Evolutionary conservation across 2,329 filamentous ascomycete species (phyloP), one percentile per base, ranked within the genome.

Genomic region (Dichotomopilus funicola): DNA sequence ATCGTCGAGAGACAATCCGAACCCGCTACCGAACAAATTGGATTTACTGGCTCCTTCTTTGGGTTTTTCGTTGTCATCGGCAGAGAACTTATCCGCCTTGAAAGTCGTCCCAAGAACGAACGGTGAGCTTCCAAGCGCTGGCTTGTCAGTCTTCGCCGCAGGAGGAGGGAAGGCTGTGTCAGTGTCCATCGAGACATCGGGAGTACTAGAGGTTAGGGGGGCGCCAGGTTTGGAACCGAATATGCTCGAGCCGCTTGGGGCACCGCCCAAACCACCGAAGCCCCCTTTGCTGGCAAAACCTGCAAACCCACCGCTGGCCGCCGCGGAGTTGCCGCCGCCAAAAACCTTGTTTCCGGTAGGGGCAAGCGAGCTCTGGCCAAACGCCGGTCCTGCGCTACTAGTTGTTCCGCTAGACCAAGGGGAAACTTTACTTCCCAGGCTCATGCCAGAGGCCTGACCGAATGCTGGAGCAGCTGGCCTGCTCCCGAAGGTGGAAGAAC

Each of bases 61-160:
- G 12, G 78, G 72, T 59, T 79, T 80, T 7, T 78, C 75, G 38
- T 77, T 70, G 55, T 86, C 81, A 31, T 87, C 78, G 56, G 82
- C 83, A 1, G 80, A 75, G 45, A 77, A 76, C 5, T 80, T 77
- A 61, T 88, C 85, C 7, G 78, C 76, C 64, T 84, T 82, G 71
- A 89, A 90, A 1, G 81, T 84, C 35, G 82, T 85, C 41, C 79
- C 78, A 12, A 89, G 73, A 62, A 87, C 86, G 71, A 89, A 89
- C 0, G 80, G 78, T 12, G 73, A 70, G n/a, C 76, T 76, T 33
- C 75, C 77, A 64, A 81, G 78, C 6, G 66, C 60, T 59, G 67
- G 50, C 13, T 66, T 64, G 54, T 67, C 68, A 6, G 68, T 63
- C 53, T 73, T 76, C 19, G 74, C 70, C 34, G 64, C 66, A 36